phyloP scores from a whole-genome alignment of 2,329 filamentous ascomycete genomes.

The Camillea tinctor region DNA sequence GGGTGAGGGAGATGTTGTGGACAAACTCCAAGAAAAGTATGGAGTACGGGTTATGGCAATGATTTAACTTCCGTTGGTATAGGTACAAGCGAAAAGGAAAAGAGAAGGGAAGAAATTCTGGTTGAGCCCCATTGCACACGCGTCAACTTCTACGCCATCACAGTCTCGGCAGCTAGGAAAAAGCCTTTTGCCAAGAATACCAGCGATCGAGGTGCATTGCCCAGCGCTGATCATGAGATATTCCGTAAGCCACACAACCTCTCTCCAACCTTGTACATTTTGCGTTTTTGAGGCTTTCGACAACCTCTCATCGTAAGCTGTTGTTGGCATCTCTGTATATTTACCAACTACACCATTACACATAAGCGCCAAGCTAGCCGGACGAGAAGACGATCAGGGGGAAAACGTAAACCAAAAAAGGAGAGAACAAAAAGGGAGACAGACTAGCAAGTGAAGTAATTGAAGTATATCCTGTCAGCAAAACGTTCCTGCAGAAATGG shows the following conservation, averaged over 20 bases:
- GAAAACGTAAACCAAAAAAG: too few species aligned
- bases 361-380: background rate
- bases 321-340: too few species aligned
- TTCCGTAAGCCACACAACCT: background rate
- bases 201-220: background rate
- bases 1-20: background rate
- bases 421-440: background rate
- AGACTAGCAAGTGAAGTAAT: background rate
- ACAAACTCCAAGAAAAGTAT: background rate
- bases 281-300: background rate
- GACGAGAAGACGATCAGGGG: background rate
- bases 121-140: background rate
- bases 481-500: constrained; percentile 4
- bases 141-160: background rate
- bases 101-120: background rate
- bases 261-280: too few species aligned
- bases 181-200: background rate
- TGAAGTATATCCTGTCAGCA: background rate
- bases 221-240: background rate
- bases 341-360: background rate
- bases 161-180: background rate
- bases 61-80: background rate
- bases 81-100: background rate
- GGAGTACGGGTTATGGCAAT: background rate
- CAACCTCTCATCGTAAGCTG: too few species aligned